These are phyloP conservation scores for Aspergillus fumigatiaffinis DNA, from an alignment of 2,329 filamentous ascomycete genomes.

Conservation along the genomic window DNA sequence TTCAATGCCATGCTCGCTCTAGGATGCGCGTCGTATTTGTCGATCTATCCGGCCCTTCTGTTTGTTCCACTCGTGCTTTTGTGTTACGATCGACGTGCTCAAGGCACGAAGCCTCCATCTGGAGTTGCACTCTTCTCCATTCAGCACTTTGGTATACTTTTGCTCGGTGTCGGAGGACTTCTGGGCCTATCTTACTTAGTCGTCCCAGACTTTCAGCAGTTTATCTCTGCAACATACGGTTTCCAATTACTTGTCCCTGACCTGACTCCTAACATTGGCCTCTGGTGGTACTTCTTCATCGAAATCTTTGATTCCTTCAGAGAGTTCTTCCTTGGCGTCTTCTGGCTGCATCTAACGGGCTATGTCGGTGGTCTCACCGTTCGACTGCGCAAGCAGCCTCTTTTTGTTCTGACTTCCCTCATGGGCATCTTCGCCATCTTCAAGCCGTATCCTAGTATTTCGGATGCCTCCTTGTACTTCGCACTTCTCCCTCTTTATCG, in stretches of 20 bases:
- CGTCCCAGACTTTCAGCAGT: conserved; percentile 78
- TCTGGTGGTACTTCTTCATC: conserved; percentile 99
- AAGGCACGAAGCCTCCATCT: conserved; percentile 28
- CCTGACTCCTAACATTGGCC: conserved; percentile 86
- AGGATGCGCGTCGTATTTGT: conserved; percentile 83
- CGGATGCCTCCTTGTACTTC: conserved; percentile 82
- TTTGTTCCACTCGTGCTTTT: conserved; percentile 78
- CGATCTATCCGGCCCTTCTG: conserved; percentile 84
- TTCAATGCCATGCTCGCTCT: conserved; percentile 78
- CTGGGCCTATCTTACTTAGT: conserved; percentile 69
- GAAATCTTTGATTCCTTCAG: conserved; percentile 99
- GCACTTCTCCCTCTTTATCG: conserved; percentile 78
- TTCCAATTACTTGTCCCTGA: conserved; percentile 88
- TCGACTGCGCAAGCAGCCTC: conserved; percentile 76
- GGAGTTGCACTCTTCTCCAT: conserved; percentile 49
- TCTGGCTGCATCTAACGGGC: conserved; percentile 90
- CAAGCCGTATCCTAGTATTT: conserved; percentile 92
- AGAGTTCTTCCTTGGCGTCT: conserved; percentile 93
- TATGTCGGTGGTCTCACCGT: conserved; percentile 86
- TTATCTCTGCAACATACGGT: conserved; percentile 83
- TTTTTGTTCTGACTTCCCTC: conserved; percentile 80
- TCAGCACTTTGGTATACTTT: conserved; percentile 52
- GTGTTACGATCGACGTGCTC: conserved; percentile 64
- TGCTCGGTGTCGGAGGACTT: conserved; percentile 56
- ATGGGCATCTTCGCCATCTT: conserved; percentile 91